Evolutionary conservation across 192 early-diverging fungal species (phyloP).

Genomic region (Mortierella alpina): DNA sequence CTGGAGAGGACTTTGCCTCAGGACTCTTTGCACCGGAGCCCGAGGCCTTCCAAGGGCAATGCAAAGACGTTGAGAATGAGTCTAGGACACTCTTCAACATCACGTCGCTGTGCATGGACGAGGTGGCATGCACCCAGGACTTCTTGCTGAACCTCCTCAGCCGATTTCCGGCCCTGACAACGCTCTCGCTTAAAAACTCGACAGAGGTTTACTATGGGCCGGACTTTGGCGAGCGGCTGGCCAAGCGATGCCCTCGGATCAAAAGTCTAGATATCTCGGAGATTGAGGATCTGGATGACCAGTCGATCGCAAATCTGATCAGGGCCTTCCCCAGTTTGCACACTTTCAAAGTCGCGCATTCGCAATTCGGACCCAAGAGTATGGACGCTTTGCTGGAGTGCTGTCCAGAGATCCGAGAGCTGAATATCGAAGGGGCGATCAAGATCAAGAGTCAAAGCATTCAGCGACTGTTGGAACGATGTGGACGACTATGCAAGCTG

Average conservation of each 20-base stretch:
- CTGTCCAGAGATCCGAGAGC: conserved; percentile 13
- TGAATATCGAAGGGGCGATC: conserved; percentile 15
- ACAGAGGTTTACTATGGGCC: conserved; percentile 16
- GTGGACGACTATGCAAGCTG: conserved; percentile 4
- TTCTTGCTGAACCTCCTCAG: conserved; percentile 22
- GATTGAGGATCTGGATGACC: conserved; percentile 28
- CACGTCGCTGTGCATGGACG: conserved; percentile 22
- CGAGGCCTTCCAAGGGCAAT: not conserved
- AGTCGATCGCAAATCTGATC: conserved; percentile 19
- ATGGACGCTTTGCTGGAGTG: conserved; percentile 8
- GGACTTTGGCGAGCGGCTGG: conserved; percentile 20
- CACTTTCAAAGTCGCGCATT: conserved; percentile 12
- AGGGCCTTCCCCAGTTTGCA: conserved; percentile 12
- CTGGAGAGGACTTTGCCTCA: conserved; percentile 33
- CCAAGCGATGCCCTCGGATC: conserved; percentile 25
- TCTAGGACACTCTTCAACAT: conserved; percentile 20
- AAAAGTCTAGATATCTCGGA: conserved; percentile 22
- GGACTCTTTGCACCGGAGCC: not conserved
- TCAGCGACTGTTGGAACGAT: conserved; percentile 24
- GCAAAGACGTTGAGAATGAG: not conserved
- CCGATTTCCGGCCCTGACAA: conserved; percentile 24
- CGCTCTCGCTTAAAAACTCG: conserved; percentile 11
- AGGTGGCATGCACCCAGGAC: conserved; percentile 21
- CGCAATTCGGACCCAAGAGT: conserved; percentile 19
- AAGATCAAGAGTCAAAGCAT: conserved; percentile 9